Conservation (phyloP, 176 grass and related monocot species). For the Oryza officinalis region DNA sequence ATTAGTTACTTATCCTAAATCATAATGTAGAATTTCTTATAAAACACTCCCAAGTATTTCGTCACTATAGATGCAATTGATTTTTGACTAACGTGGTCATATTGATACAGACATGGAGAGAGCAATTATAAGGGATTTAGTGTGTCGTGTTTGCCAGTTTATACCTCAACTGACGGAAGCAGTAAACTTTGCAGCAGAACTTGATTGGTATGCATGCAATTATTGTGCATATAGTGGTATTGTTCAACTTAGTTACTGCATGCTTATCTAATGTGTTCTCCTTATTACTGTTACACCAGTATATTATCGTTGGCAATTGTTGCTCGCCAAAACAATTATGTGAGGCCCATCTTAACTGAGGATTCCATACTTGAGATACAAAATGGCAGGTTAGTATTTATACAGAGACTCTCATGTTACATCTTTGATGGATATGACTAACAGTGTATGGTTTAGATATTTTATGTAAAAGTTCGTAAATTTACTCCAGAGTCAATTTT, state of each 20-base stretch:
- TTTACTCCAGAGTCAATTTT: slow-evolving; percentile 33
- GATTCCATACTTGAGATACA: slow-evolving; percentile 83
- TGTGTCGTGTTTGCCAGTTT: slow-evolving; percentile 79
- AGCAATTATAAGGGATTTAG: slow-evolving; percentile 92
- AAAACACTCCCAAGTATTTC: neutral
- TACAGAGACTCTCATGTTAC: slow-evolving; percentile 10
- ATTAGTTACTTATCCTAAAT: neutral
- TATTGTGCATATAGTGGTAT: slow-evolving; percentile 18
- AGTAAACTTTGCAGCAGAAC: slow-evolving; percentile 95
- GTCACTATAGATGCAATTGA: neutral
- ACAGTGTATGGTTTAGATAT: slow-evolving; percentile 2
- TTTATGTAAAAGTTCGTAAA: slow-evolving; percentile 25
- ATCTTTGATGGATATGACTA: neutral
- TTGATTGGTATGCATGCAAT: slow-evolving; percentile 80
- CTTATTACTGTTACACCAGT: slow-evolving; percentile 47
- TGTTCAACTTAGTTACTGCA: slow-evolving; percentile 1
- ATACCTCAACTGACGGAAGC: slow-evolving; percentile 75
- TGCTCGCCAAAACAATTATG: slow-evolving; percentile 88
- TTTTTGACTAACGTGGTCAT: neutral
- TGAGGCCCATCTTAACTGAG: slow-evolving; percentile 82
- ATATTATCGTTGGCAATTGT: slow-evolving; percentile 84
- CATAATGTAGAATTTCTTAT: neutral
- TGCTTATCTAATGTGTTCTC: neutral
- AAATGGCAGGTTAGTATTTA: slow-evolving; percentile 81
- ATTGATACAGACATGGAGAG: slow-evolving; percentile 87